Percentiles rank a stretch among this genome's conserved stretches.
Evolutionary conservation across 768 basidiomycete genomes (phyloP).

Genomic region (Amanita pallidorosea): DNA sequence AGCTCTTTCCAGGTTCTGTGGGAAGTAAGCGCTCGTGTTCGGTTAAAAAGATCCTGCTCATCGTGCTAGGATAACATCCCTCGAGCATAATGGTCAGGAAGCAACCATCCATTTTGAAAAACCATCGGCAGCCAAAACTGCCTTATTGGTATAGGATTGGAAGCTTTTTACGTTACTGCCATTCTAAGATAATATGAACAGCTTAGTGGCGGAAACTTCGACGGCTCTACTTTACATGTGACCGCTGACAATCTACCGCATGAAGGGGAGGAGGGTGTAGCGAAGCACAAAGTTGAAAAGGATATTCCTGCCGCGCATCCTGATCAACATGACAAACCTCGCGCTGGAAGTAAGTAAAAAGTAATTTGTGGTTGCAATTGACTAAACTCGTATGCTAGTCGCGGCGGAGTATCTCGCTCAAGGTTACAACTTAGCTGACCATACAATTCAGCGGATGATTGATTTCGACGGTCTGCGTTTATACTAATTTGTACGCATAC

Average conservation of each 20-base stretch:
- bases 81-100: slow-evolving; percentile 35
- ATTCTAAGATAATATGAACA: slow-evolving; percentile 12
- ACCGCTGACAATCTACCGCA: slow-evolving; percentile 54
- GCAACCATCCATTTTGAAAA: slow-evolving; percentile 86
- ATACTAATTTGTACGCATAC: not conserved
- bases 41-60: slow-evolving; percentile 3
- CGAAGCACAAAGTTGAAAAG: slow-evolving; percentile 17
- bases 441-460: slow-evolving; percentile 68
- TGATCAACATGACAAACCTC: slow-evolving; percentile 86
- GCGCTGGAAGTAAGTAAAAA: slow-evolving; percentile 57
- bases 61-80: slow-evolving; percentile 45
- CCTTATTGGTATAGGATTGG: slow-evolving; percentile 48
- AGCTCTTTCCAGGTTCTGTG: slow-evolving; percentile 59
- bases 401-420: slow-evolving; percentile 90
- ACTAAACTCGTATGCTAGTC: slow-evolving; percentile 25
- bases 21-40: slow-evolving; percentile 41
- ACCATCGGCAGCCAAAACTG: slow-evolving; percentile 73
- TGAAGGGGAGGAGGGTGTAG: slow-evolving; percentile 29
- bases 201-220: slow-evolving; percentile 71
- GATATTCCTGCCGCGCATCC: slow-evolving; percentile 24
- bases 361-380: not conserved
- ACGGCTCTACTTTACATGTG: slow-evolving; percentile 59
- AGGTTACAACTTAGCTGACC: slow-evolving; percentile 77
- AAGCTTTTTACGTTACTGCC: not conserved
- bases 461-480: slow-evolving; percentile 52